Conservation (phyloP, 495 filamentous ascomycete genomes). For the Aspergillus hancockii region DNA sequence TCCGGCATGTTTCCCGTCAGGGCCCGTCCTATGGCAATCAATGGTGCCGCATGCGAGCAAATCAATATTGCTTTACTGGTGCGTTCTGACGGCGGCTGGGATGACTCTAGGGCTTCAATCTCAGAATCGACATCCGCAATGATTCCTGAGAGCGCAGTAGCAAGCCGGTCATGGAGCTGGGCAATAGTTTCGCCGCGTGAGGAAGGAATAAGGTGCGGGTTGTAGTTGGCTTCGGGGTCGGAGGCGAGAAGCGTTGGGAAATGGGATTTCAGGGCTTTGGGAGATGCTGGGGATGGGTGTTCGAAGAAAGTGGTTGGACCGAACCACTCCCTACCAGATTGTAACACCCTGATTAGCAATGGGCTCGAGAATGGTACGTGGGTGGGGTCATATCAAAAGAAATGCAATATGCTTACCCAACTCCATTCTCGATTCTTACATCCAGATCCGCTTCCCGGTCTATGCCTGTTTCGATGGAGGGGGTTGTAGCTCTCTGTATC, state of each 20-base stretch:
- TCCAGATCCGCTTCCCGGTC: constrained; percentile 33
- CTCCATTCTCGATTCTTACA: constrained; percentile 71
- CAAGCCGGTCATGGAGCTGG: constrained; percentile 77
- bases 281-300: constrained; percentile 74
- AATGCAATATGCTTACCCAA: constrained; percentile 55
- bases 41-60: constrained; percentile 85
- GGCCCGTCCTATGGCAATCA: constrained; percentile 81
- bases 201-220: constrained; percentile 62
- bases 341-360: background rate
- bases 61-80: constrained; percentile 66
- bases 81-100: constrained; percentile 20
- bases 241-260: constrained; percentile 58
- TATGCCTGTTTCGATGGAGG: background rate
- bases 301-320: constrained; percentile 67
- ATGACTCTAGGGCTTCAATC: constrained; percentile 34
- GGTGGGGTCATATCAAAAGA: background rate
- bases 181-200: constrained; percentile 73
- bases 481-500: constrained; percentile 13
- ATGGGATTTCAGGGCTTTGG: constrained; percentile 55
- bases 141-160: constrained; percentile 66
- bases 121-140: constrained; percentile 70
- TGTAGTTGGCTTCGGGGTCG: constrained; percentile 51
- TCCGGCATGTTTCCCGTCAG: constrained; percentile 76
- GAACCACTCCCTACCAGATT: constrained; percentile 75
- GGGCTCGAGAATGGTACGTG: background rate